A percentile compares a stretch with the other conserved stretches of the same genome.
These are phyloP conservation scores for Vitis hybrid DNA, from an alignment of 177 flowering plant species.

Conservation along the genomic window DNA sequence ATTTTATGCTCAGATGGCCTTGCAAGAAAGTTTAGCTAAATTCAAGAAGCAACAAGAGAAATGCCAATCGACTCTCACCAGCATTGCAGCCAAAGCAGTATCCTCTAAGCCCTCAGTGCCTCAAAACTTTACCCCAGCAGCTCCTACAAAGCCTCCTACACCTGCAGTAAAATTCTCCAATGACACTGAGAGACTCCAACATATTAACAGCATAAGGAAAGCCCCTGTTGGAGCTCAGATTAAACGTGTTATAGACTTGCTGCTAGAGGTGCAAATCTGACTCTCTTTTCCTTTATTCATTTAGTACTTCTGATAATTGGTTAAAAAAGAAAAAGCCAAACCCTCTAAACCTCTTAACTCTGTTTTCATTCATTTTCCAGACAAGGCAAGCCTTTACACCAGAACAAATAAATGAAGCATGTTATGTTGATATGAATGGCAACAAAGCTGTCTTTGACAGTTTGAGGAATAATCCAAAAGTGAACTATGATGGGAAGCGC, in stretches of 20 bases:
- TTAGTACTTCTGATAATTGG: no score
- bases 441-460: constrained; percentile 89
- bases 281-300: not conserved
- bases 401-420: constrained; percentile 79
- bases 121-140: constrained; percentile 29
- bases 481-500: constrained; percentile 73
- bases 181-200: constrained; percentile 89
- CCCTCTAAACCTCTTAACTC: no score
- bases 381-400: constrained; percentile 75
- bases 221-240: constrained; percentile 90
- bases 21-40: constrained; percentile 49
- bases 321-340: no score
- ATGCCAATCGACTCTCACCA: constrained; percentile 62
- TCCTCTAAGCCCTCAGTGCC: constrained; percentile 23
- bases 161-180: constrained; percentile 78
- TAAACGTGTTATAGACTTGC: constrained; percentile 80
- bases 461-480: constrained; percentile 82
- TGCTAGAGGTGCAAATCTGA: constrained; percentile 57
- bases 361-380: constrained; percentile 33
- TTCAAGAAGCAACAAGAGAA: constrained; percentile 84
- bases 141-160: constrained; percentile 34
- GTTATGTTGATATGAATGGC: constrained; percentile 63
- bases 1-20: constrained; percentile 33
- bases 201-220: constrained; percentile 76
- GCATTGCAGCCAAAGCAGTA: constrained; percentile 50